Evolutionary conservation across 2,329 filamentous ascomycete species (phyloP).

Genomic region (Colletotrichum cuscutae): DNA sequence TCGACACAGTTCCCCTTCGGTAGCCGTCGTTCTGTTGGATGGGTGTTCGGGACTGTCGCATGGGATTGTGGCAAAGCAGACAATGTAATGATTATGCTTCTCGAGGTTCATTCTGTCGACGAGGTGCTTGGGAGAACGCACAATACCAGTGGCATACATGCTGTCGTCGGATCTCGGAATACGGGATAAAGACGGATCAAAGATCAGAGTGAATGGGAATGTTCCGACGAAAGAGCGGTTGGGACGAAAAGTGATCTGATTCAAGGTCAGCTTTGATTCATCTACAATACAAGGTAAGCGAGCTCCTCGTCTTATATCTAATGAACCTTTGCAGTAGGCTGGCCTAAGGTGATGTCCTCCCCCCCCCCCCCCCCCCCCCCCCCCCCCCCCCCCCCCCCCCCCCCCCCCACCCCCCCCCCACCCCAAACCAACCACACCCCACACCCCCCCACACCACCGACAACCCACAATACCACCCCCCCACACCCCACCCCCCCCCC

Average conservation of each 20-base stretch:
- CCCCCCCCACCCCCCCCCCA: no score
- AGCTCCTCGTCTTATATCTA: background rate
- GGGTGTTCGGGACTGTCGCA: background rate
- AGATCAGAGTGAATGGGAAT: background rate
- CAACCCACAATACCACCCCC: no score
- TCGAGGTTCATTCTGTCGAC: conserved; percentile 4
- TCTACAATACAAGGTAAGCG: background rate
- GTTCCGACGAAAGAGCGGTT: background rate
- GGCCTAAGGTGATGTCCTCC: background rate
- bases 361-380: no score
- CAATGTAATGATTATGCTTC: conserved; percentile 4
- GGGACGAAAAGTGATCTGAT: background rate
- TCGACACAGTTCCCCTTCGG: background rate
- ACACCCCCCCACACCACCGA: no score
- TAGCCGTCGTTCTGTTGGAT: background rate
- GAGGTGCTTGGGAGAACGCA: background rate
- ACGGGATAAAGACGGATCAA: background rate
- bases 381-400: no score
- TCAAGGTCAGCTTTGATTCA: background rate
- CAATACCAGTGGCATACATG: conserved; percentile 28
- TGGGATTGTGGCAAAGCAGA: background rate
- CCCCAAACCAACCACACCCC: no score
- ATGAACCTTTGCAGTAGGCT: background rate
- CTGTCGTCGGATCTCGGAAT: background rate
- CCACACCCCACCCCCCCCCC: no score